Evolutionary conservation across 345 rosid genomes (phyloP), one percentile per base, ranked within the genome.

Genomic region (Gossypium raimondii): DNA sequence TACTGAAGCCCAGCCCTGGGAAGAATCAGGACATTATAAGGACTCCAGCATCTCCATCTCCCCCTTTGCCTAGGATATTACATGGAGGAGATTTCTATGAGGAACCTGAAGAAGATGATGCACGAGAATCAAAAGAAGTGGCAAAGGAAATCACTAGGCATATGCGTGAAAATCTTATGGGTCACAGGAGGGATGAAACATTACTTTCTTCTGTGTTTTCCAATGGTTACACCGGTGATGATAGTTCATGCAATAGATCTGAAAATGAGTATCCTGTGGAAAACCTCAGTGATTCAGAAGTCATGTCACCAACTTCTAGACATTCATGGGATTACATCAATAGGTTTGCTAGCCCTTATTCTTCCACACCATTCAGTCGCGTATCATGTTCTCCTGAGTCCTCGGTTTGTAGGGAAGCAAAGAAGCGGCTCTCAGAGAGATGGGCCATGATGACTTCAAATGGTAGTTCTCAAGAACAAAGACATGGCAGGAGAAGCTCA

Each of bases 371-470:
- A 47, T 84, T 90, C 69, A 89, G 95, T 76, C 88, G 83, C 52
- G 90, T 82, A 34, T 89, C 95, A n/a, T 89, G 85, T 77, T 88
- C 99, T 77, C 95, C 97, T 5, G 98, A 91, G 84, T 90, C 99
- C 64, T 93, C 97, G 12, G 95, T 90, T 73, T 90, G 89, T 73
- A 85, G 91, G 79, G 95, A 90, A 79, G 95, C 95, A 55, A 90
- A 87, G 74, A 88, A 85, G 76, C 85, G 91, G 45, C 90, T 90
- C 51, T 93, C 98, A 43, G 99, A 93, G 81, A 90, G 99, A 86
- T 96, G 99, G 99, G 93, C 95, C 68, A 81, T 88, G 86, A 87
- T 93, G 92, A 75, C 98, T 59, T 85, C 87, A 75, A 88, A 81
- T 79, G 91, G 87, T 72, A 88, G 77, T 81, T 81, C 82, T 67